Evolutionary conservation across 306 rosid genomes (phyloP).

Genomic region (Begonia fuchsioides): DNA sequence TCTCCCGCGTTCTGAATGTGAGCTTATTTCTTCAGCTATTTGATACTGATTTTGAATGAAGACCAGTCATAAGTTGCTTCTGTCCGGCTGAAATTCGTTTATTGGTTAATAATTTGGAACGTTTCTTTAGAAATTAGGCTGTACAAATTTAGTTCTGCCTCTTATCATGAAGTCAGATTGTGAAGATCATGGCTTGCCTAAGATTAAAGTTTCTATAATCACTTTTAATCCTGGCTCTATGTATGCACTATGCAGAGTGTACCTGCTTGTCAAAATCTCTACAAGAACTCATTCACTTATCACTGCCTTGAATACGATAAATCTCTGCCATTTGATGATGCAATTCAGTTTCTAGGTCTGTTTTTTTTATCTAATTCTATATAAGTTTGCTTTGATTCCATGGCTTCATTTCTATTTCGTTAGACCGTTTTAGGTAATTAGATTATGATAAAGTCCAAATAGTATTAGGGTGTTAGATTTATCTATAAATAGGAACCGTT

Average conservation of each 20-base stretch:
- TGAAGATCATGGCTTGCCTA: too few species aligned
- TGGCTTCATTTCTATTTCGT: constrained; percentile 1
- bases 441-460: too few species aligned
- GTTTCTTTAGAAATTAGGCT: too few species aligned
- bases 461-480: too few species aligned
- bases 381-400: constrained; percentile 1
- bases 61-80: too few species aligned
- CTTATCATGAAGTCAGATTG: too few species aligned
- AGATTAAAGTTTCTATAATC: too few species aligned
- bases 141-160: too few species aligned
- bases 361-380: constrained; percentile 7
- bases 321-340: constrained; percentile 72
- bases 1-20: constrained; percentile 85
- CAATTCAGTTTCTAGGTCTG: constrained; percentile 79
- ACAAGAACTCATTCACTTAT: constrained; percentile 89
- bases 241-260: constrained; percentile 82
- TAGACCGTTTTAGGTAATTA: background rate
- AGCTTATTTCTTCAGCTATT: constrained; percentile 9
- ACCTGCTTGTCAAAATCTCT: constrained; percentile 96
- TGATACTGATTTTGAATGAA: background rate
- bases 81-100: too few species aligned
- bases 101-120: too few species aligned
- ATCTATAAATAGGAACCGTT: too few species aligned
- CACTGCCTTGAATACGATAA: constrained; percentile 85
- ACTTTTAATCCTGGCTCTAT: background rate